Base-by-base conservation (phyloP, 306 rosid species). In the Cucurbita maxima region DNA sequence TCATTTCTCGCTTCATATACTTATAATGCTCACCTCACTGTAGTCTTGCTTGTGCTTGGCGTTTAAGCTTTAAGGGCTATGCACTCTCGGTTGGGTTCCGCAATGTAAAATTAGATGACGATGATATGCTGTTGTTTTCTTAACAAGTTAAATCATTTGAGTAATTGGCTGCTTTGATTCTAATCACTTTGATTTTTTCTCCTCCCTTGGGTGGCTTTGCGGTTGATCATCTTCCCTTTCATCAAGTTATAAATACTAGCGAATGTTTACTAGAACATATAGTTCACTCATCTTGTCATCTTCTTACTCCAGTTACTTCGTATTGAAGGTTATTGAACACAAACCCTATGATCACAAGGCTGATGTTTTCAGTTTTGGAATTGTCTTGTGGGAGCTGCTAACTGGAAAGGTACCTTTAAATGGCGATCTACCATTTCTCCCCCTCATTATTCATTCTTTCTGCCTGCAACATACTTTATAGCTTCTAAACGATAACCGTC, bases 301-400 rank as follows among this genome's bases (percentile, higher is more conserved):
- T 72, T 72, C 76, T 83, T 66, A 73, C 87, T 67, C 76, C 75
- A 66, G 77, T 84, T 87, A n/a, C 78, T 86, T 84, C 86, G 79
- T 82, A 76, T 89, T 88, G 96, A 88, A 95, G 97, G 99, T 95
- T 74, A 87, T 95, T 58, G 97, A 88, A 79, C 99, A 95, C 91
- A 91, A 88, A 82, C 96, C 96, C 12, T 95, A 95, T 73, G 99
- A 89, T 91, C 99, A 91, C 85, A 95, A 89, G 86, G 99, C 97
- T 66, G 99, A 95, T 75, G 90, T 95, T 79, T 91, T 95, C 82
- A 95, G 99, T 85, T 95, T 95, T 63, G 99, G 84, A 79, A 45
- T 95, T 76, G 97, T 95, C 73, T 79, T 91, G 50, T 95, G 97
- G 99, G 99, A 95, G 80, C 82, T 91, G 59, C 86, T 89, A 64